These are phyloP conservation scores for Diddensiella santjacobensis DNA, from an alignment of 805 yeast genomes.

Conservation along the genomic window DNA sequence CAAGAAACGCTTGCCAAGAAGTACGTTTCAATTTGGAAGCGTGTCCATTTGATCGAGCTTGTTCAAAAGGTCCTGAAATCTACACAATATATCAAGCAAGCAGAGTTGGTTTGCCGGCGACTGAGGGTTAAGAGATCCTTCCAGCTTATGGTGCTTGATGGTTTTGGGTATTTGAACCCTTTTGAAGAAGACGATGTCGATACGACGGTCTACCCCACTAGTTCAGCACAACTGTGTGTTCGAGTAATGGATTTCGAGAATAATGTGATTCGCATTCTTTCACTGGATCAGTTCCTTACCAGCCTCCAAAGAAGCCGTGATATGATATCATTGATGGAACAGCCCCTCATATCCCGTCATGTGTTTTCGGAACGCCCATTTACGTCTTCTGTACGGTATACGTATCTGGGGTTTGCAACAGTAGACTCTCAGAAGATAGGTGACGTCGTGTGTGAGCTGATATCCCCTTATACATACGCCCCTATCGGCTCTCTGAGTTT, in stretches of 20 bases:
- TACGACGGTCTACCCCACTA: neutral
- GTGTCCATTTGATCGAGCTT: neutral
- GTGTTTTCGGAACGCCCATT: neutral
- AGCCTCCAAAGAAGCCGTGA: neutral
- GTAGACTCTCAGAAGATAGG: neutral
- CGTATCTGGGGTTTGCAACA: neutral
- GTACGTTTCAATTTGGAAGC: conserved; percentile 8
- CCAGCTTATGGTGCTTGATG: conserved; percentile 14
- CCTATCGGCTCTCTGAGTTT: conserved; percentile 17
- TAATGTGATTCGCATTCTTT: conserved; percentile 16
- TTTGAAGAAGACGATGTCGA: conserved; percentile 1
- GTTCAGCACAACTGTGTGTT: conserved; percentile 10
- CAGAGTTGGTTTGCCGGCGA: conserved; percentile 2
- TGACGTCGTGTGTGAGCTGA: conserved; percentile 15
- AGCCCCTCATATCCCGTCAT: neutral
- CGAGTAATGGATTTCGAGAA: conserved; percentile 21
- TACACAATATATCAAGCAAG: conserved; percentile 4
- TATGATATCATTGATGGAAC: neutral
- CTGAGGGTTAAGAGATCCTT: neutral
- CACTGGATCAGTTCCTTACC: conserved; percentile 10
- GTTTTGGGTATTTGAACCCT: neutral
- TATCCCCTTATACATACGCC: conserved; percentile 24
- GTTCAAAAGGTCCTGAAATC: neutral
- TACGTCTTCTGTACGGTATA: neutral
- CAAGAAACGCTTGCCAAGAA: conserved; percentile 7